Percentiles rank a stretch among this genome's conserved stretches.
phyloP scores from a whole-genome alignment of 202 grass and related monocot species.

The Cymbopogon flexuosus region DNA sequence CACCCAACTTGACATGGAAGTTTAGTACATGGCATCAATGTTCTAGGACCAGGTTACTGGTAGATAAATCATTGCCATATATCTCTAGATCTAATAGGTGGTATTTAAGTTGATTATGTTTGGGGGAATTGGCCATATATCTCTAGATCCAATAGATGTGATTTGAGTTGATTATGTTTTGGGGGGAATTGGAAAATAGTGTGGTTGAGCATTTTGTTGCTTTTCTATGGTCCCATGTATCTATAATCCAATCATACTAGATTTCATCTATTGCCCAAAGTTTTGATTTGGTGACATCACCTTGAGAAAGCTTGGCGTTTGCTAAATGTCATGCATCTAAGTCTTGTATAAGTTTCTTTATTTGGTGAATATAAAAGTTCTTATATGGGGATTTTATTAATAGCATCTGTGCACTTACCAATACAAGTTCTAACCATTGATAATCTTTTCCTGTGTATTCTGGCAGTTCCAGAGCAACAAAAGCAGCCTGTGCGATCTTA shows the following conservation, averaged over 20 bases:
- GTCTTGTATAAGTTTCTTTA: slow-evolving; percentile 17
- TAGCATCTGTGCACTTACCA: slow-evolving; percentile 8
- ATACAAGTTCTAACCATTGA: slow-evolving; percentile 18
- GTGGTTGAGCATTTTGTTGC: neutral
- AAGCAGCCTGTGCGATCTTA: slow-evolving; percentile 60
- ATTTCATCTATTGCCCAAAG: neutral
- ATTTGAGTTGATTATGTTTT: neutral
- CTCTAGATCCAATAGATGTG: neutral
- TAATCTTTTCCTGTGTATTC: slow-evolving; percentile 11
- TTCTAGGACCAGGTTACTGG: neutral
- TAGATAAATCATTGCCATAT: neutral
- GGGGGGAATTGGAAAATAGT: neutral
- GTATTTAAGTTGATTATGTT: neutral
- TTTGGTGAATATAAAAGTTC: slow-evolving; percentile 20
- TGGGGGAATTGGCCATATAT: neutral
- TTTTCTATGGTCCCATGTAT: neutral
- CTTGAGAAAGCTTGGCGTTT: slow-evolving; percentile 6
- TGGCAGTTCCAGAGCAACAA: slow-evolving; percentile 56
- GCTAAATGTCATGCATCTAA: slow-evolving; percentile 27
- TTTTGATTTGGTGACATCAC: neutral
- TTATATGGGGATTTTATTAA: slow-evolving; percentile 20
- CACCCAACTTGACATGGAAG: neutral
- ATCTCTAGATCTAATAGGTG: neutral
- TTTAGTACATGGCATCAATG: neutral
- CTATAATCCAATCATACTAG: neutral